A percentile compares a stretch with the other conserved stretches of the same genome.
Conservation (phyloP, 108 stramenopile species). For the Nannochloropsis salina region DNA sequence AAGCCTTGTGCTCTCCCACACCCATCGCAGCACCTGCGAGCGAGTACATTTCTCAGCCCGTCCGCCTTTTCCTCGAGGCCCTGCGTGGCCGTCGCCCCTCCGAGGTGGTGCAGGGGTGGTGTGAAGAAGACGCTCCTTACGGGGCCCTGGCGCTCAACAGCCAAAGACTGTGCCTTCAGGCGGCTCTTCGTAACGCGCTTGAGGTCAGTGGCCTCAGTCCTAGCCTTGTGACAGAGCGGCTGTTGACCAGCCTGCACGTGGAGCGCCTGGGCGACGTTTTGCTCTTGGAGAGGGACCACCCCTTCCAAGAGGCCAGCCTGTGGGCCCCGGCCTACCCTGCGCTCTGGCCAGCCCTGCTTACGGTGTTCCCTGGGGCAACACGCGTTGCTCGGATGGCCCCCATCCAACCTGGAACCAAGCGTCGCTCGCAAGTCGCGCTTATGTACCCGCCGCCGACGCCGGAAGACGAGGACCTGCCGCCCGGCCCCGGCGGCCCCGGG, state of each 20-base stretch:
- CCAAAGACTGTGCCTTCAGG: not conserved
- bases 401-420: not conserved
- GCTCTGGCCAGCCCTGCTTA: not conserved
- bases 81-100: not conserved
- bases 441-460: not conserved
- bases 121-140: not conserved
- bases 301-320: not conserved
- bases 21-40: not conserved
- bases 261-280: not conserved
- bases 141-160: not conserved
- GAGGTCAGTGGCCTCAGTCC: not conserved
- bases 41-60: not conserved
- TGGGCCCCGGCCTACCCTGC: not conserved
- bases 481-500: not conserved
- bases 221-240: not conserved
- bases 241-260: not conserved
- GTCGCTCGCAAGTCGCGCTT: not conserved
- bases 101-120: not conserved
- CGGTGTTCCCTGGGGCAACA: not conserved
- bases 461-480: not conserved
- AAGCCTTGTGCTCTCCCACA: not conserved
- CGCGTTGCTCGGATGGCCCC: not conserved
- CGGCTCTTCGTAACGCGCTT: not conserved
- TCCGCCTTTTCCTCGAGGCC: not conserved
- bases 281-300: not conserved